Percentiles rank a stretch among this genome's conserved stretches.
Conservation (phyloP, 768 basidiomycete genomes). For the Daedaleopsis nitida region DNA sequence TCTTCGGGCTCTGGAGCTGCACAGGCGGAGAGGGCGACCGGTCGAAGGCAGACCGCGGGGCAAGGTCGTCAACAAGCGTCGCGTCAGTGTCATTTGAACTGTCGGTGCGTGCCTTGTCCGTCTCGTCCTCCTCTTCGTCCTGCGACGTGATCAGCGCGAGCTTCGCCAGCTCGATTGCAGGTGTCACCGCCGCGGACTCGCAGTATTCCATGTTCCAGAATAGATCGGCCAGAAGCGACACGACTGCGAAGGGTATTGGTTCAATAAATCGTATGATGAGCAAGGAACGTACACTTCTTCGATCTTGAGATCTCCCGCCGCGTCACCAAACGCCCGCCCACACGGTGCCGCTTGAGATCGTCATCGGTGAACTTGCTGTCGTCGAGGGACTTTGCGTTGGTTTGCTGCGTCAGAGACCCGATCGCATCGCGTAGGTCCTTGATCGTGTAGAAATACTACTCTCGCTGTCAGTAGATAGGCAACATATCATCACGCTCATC, state of each 20-base stretch:
- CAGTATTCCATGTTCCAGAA: constrained; percentile 77
- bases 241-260: constrained; percentile 52
- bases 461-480: not conserved
- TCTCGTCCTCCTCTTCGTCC: constrained; percentile 82
- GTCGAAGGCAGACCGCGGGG: constrained; percentile 36
- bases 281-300: constrained; percentile 65
- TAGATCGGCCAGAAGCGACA: constrained; percentile 74
- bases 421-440: constrained; percentile 83
- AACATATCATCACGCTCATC: not conserved
- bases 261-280: not conserved
- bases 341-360: constrained; percentile 79
- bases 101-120: constrained; percentile 72
- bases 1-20: constrained; percentile 6
- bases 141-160: constrained; percentile 88
- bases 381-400: constrained; percentile 54
- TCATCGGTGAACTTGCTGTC: constrained; percentile 80
- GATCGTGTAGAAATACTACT: constrained; percentile 95
- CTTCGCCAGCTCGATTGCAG: constrained; percentile 85
- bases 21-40: constrained; percentile 29
- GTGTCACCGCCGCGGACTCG: constrained; percentile 70
- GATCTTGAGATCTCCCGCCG: constrained; percentile 81
- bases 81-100: constrained; percentile 88
- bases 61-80: constrained; percentile 79
- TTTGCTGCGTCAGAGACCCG: constrained; percentile 50
- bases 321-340: constrained; percentile 85